Percentiles rank a stretch among this genome's conserved stretches.
Conservation (phyloP, 345 rosid species). For the Sonneratia alba region DNA sequence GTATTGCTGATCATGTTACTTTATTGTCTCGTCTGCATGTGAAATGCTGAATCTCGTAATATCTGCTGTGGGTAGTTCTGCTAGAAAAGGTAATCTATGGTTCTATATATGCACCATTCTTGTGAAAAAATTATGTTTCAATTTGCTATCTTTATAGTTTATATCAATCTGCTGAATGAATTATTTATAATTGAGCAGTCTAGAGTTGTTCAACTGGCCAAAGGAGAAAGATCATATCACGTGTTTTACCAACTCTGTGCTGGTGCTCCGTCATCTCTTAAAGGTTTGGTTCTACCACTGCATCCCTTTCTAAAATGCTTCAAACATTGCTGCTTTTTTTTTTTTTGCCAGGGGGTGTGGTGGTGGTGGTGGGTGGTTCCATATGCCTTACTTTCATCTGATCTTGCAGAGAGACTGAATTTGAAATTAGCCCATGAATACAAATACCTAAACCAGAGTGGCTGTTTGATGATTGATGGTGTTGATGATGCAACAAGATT, state of each 20-base stretch:
- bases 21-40: conserved; percentile 8
- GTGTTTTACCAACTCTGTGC: conserved; percentile 90
- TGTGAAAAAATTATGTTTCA: conserved; percentile 1
- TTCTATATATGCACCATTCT: background rate
- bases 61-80: conserved; percentile 37
- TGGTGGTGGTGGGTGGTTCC: background rate
- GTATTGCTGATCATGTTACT: conserved; percentile 18
- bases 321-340: conserved; percentile 4
- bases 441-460: conserved; percentile 81
- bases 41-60: conserved; percentile 6
- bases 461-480: conserved; percentile 60
- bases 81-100: conserved; percentile 77
- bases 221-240: conserved; percentile 89
- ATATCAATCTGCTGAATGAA: conserved; percentile 21
- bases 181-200: conserved; percentile 52
- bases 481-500: conserved; percentile 71
- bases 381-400: conserved; percentile 5
- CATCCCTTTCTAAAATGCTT: background rate
- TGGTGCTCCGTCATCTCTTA: conserved; percentile 75
- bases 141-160: conserved; percentile 10
- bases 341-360: background rate
- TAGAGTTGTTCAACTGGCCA: conserved; percentile 78
- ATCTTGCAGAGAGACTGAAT: conserved; percentile 59
- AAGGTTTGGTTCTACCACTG: conserved; percentile 37
- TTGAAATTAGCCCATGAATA: conserved; percentile 71